phyloP scores from a whole-genome alignment of 2,329 filamentous ascomycete genomes.

The Trichophyton benhamiae region DNA sequence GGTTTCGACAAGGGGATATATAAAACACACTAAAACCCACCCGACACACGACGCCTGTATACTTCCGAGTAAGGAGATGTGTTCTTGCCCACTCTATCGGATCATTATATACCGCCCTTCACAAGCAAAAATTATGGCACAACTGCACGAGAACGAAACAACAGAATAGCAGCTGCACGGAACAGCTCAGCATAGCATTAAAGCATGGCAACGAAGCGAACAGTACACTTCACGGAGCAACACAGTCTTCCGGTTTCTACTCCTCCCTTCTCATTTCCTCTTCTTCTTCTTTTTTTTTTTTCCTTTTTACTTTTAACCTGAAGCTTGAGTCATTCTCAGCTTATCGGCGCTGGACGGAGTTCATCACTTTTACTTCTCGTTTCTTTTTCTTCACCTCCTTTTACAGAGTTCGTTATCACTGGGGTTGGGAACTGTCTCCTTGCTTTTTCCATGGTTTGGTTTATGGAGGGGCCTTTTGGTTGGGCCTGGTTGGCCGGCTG shows the following conservation, averaged over 20 bases:
- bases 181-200: not conserved
- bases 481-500: not conserved
- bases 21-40: not conserved
- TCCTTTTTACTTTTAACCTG: not conserved
- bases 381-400: not conserved
- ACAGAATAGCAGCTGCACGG: not conserved
- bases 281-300: not conserved
- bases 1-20: not conserved
- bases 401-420: not conserved
- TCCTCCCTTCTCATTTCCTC: not conserved
- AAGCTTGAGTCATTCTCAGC: not conserved
- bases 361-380: not conserved
- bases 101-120: not conserved
- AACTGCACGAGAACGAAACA: not conserved
- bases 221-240: not conserved
- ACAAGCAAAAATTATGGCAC: not conserved
- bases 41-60: not conserved
- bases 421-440: not conserved
- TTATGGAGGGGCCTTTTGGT: not conserved
- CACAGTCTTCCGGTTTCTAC: not conserved
- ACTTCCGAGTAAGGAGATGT: not conserved
- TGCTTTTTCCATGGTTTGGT: constrained; percentile 4
- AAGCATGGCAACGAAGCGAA: not conserved
- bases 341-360: constrained; percentile 3
- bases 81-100: not conserved